Conservation (phyloP, 768 basidiomycete species). For the Tylopilus sp. region DNA sequence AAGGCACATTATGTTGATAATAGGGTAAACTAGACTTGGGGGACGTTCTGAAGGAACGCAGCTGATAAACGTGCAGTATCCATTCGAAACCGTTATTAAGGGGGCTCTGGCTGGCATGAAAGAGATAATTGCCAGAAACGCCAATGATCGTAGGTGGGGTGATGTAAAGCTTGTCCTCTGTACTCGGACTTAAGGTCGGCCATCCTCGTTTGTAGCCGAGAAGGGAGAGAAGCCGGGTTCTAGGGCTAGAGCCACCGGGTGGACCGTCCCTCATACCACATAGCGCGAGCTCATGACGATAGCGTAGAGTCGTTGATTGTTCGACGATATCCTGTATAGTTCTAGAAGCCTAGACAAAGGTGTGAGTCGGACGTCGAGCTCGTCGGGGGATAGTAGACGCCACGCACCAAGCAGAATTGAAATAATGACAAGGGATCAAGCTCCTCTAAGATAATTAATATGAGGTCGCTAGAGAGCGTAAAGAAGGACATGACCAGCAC, state of each 20-base stretch:
- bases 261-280: conserved; percentile 31
- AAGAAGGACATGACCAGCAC: conserved; percentile 37
- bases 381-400: neutral
- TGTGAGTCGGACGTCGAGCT: conserved; percentile 1
- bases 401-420: conserved; percentile 29
- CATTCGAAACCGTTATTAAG: conserved; percentile 32
- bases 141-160: conserved; percentile 33
- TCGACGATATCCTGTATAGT: conserved; percentile 19
- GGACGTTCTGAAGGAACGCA: conserved; percentile 30
- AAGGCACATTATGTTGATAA: conserved; percentile 32
- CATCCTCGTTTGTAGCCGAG: conserved; percentile 32
- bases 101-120: conserved; percentile 33
- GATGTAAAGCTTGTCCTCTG: conserved; percentile 31
- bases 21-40: conserved; percentile 26
- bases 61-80: conserved; percentile 32
- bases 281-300: conserved; percentile 30
- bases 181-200: conserved; percentile 29
- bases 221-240: conserved; percentile 26
- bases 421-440: conserved; percentile 33
- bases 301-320: conserved; percentile 29
- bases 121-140: conserved; percentile 31
- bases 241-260: conserved; percentile 15
- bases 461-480: conserved; percentile 28
- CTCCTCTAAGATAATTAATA: conserved; percentile 32
- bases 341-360: conserved; percentile 22